Base-by-base conservation (phyloP, 2,329 filamentous ascomycete genomes). In the Scedosporium dehoogii region DNA sequence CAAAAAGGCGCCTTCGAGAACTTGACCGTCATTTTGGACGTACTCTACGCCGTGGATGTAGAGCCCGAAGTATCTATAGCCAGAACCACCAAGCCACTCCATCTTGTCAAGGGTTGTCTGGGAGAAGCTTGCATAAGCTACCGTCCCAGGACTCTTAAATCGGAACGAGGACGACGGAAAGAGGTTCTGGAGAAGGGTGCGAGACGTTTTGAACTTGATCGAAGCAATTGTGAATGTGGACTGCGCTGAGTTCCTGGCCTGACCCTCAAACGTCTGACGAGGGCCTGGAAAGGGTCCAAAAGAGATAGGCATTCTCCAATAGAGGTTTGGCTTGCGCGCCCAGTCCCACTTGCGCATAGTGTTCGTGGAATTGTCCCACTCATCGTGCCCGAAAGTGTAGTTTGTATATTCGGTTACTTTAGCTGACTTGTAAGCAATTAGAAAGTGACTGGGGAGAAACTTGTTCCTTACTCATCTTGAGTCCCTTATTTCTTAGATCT, bases 11-110 rank as follows among this genome's bases (percentile, higher is more conserved):
- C 82, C 84, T 14, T 70, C 70, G 4, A 83, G 67, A 0, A 74
- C 70, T 0, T 72, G 70, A 2, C 81, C 81, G 64, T 69, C 81
- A 71, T 74, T 70, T 64, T 78, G 79, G 0, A 70, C 75, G 66
- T 84, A 85, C 65, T 83, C 70, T 6, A 86, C 79, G 1, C 82
- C 84, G 66, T 87, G 84, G 27, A 87, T 78, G 66, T 84, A 86
- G 1, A 87, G 74, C 0, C 82, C 84, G n/a, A 83, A 71, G 65
- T 80, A 78, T 25, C 73, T 77, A 69, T 86, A 87, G 2, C 84
- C 83, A 1, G 72, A 70, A 3, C 84, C 84, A 16, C 80, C 83
- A 0, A 87, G 76, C 83, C 84, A 87, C 33, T 79, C 74, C 75
- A 87, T 80, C 3, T 80, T 78, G 59, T 73, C 69, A 6, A 82